These are phyloP conservation scores for Striga asiatica DNA, from an alignment of 257 asterid species.

Conservation along the genomic window DNA sequence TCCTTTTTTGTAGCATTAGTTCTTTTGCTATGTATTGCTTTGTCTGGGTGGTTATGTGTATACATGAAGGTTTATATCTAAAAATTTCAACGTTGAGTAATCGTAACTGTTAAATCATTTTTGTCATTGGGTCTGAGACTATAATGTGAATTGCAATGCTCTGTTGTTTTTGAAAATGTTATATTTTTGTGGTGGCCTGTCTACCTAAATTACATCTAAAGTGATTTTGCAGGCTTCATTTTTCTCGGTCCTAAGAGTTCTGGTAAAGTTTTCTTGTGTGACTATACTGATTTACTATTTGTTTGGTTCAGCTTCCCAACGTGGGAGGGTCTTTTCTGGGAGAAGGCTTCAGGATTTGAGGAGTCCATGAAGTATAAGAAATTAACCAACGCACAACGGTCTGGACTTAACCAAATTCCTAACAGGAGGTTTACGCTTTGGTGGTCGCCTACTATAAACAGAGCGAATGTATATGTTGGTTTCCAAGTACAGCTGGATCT, in stretches of 20 bases:
- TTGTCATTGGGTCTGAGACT: no score
- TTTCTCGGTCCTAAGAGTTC: background rate
- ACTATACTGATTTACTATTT: slow-evolving; percentile 6
- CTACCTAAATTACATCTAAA: background rate
- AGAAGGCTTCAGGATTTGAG: slow-evolving; percentile 99
- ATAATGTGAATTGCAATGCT: background rate
- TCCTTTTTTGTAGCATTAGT: background rate
- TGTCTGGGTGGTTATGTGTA: no score
- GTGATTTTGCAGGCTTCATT: background rate
- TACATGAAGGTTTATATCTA: background rate
- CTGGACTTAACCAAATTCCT: slow-evolving; percentile 98
- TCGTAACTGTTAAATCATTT: no score
- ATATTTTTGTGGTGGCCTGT: background rate
- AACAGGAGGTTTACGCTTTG: slow-evolving; percentile 94
- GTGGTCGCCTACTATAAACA: slow-evolving; percentile 99
- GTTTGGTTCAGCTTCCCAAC: slow-evolving; percentile 79
- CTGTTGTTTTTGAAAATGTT: background rate
- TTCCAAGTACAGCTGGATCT: slow-evolving; percentile 99
- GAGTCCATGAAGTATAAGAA: slow-evolving; percentile 99
- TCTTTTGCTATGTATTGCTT: background rate
- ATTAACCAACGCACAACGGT: slow-evolving; percentile 93
- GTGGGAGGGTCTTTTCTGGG: slow-evolving; percentile 99
- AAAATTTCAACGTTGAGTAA: background rate
- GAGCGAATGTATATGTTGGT: slow-evolving; percentile 97
- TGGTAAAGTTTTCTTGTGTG: background rate